Evolutionary conservation across 1,139 yeast species (phyloP).

Genomic region (Kazachstania sp.): DNA sequence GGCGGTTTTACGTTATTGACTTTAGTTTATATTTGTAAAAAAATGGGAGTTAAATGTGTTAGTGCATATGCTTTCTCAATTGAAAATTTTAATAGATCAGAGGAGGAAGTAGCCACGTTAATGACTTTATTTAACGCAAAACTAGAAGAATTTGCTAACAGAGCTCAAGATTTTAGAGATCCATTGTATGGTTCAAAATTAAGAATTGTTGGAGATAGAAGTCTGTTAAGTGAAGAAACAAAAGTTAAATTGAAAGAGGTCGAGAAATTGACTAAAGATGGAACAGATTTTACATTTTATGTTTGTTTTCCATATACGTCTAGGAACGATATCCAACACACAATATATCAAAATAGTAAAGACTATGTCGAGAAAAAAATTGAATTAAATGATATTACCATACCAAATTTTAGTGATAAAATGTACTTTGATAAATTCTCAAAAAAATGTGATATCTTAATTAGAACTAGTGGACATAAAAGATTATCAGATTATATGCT

Average conservation of each 20-base stretch:
- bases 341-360: slow-evolving; percentile 45
- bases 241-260: slow-evolving; percentile 49
- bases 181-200: slow-evolving; percentile 48
- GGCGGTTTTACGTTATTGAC: slow-evolving; percentile 74
- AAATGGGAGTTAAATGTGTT: slow-evolving; percentile 66
- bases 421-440: slow-evolving; percentile 54
- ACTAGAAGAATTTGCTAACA: slow-evolving; percentile 34
- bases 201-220: slow-evolving; percentile 62
- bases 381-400: slow-evolving; percentile 38
- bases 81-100: slow-evolving; percentile 81
- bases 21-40: slow-evolving; percentile 30
- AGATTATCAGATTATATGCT: slow-evolving; percentile 81
- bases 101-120: slow-evolving; percentile 69
- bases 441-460: slow-evolving; percentile 69
- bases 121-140: slow-evolving; percentile 71
- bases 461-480: slow-evolving; percentile 81
- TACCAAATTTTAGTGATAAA: slow-evolving; percentile 37
- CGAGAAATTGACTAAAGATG: slow-evolving; percentile 51
- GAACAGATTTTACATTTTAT: slow-evolving; percentile 48
- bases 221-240: slow-evolving; percentile 61
- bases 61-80: slow-evolving; percentile 93
- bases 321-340: slow-evolving; percentile 75
- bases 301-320: slow-evolving; percentile 94
- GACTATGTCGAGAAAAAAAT: slow-evolving; percentile 10
- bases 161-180: slow-evolving; percentile 35